Conservation (phyloP, 1,284 basidiomycete species). For the Chondrostereum purpureum region DNA sequence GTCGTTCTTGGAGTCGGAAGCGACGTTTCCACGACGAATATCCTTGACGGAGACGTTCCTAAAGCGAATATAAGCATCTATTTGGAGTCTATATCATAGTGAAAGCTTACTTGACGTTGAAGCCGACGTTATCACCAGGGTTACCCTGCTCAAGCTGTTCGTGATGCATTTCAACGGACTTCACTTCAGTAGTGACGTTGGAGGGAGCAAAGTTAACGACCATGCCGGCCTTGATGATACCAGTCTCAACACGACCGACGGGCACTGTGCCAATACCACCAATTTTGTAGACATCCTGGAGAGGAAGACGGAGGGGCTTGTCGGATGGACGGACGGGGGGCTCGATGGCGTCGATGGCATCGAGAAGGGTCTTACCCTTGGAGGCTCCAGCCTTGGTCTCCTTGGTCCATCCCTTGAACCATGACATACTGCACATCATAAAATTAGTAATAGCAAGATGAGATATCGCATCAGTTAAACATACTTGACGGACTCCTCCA, state of each 20-base stretch:
- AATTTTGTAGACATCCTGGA: slow-evolving; percentile 99
- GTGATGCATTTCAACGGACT: slow-evolving; percentile 99
- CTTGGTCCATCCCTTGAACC: slow-evolving; percentile 99
- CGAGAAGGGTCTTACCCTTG: slow-evolving; percentile 98
- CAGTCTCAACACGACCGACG: slow-evolving; percentile 99
- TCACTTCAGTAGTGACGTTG: slow-evolving; percentile 99
- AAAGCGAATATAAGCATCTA: slow-evolving; percentile 18
- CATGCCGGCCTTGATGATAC: slow-evolving; percentile 99
- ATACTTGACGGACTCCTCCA: slow-evolving; percentile 92
- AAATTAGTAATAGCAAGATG: slow-evolving; percentile 76
- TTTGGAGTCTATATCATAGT: slow-evolving; percentile 1
- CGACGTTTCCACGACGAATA: slow-evolving; percentile 99
- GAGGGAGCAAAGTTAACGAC: slow-evolving; percentile 95
- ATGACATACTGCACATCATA: slow-evolving; percentile 28
- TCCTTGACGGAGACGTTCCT: slow-evolving; percentile 99
- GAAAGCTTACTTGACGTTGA: slow-evolving; percentile 83
- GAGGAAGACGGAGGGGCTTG: slow-evolving; percentile 99
- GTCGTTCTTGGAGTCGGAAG: slow-evolving; percentile 99
- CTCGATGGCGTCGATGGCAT: slow-evolving; percentile 99
- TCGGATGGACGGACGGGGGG: slow-evolving; percentile 95
- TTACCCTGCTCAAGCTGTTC: slow-evolving; percentile 94
- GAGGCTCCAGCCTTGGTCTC: slow-evolving; percentile 89
- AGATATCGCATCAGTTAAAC: slow-evolving; percentile 24
- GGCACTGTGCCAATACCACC: slow-evolving; percentile 99
- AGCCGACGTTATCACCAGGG: slow-evolving; percentile 99